Percentiles rank a stretch among this genome's conserved stretches.
These are phyloP conservation scores for Rhizopogon rudus DNA, from an alignment of 768 basidiomycete genomes.

Conservation along the genomic window DNA sequence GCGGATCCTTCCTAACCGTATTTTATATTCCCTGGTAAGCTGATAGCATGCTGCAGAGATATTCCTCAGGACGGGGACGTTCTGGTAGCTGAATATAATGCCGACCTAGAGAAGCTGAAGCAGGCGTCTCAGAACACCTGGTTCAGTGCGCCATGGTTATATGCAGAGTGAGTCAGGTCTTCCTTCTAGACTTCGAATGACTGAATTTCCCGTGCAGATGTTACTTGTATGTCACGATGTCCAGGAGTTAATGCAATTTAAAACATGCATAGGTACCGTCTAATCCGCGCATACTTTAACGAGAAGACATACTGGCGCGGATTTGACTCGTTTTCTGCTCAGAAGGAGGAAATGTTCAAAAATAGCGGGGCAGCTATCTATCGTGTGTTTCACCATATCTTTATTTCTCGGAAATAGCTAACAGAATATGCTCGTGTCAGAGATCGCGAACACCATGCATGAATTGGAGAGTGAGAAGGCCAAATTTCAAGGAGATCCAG, in stretches of 20 bases:
- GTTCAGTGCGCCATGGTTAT: slow-evolving; percentile 96
- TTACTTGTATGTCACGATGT: slow-evolving; percentile 51
- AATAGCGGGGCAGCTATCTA: slow-evolving; percentile 74
- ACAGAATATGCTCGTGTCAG: slow-evolving; percentile 28
- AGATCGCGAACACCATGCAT: slow-evolving; percentile 69
- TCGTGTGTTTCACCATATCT: slow-evolving; percentile 41
- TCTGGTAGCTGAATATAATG: slow-evolving; percentile 71
- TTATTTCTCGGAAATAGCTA: background rate
- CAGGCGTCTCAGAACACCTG: slow-evolving; percentile 58
- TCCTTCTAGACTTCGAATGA: background rate
- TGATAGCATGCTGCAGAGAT: slow-evolving; percentile 34
- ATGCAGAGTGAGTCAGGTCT: slow-evolving; percentile 68
- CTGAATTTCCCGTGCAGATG: slow-evolving; percentile 40
- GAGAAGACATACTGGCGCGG: slow-evolving; percentile 63
- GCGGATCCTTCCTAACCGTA: background rate
- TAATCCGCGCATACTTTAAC: slow-evolving; percentile 69
- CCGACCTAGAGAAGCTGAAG: slow-evolving; percentile 52
- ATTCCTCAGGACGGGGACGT: slow-evolving; percentile 75
- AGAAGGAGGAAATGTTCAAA: slow-evolving; percentile 80
- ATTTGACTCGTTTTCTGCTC: slow-evolving; percentile 79
- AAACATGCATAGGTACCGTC: slow-evolving; percentile 60
- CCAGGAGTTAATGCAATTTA: background rate
- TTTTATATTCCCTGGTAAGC: background rate
- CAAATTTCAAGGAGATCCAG: slow-evolving; percentile 38
- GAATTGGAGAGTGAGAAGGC: slow-evolving; percentile 52